phyloP scores from a whole-genome alignment of 2,329 filamentous ascomycete species.

The Cercospora zeina region DNA sequence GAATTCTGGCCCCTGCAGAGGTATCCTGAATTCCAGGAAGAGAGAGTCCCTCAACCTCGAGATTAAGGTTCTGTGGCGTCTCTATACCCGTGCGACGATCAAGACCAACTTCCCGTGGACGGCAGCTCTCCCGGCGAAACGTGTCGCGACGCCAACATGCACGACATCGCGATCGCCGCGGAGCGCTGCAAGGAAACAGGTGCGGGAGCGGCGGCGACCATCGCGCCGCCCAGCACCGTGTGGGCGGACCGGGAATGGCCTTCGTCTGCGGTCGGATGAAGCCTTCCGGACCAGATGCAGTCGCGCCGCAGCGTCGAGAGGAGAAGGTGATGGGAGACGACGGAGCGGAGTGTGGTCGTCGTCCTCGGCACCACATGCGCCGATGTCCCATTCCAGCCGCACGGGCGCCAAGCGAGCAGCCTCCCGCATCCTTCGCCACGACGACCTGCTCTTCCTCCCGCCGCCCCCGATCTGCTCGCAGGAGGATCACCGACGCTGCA shows the following conservation, averaged over 20 bases:
- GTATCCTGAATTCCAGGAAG: no score
- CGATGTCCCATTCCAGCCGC: not conserved
- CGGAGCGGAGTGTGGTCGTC: not conserved
- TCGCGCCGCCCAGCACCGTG: not conserved
- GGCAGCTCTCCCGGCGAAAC: not conserved
- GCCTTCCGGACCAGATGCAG: not conserved
- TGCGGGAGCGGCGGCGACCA: not conserved
- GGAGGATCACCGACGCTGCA: no score
- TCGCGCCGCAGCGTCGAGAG: not conserved
- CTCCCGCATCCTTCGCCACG: not conserved
- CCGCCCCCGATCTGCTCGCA: not conserved
- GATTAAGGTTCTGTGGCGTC: no score
- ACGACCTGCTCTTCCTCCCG: not conserved
- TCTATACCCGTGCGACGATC: no score
- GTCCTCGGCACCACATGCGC: not conserved
- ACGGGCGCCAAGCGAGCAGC: not conserved
- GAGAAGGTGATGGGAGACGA: not conserved
- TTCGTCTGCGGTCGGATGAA: not conserved
- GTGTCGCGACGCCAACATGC: not conserved
- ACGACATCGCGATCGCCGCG: not conserved
- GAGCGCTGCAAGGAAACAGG: not conserved
- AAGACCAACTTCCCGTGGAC: no score
- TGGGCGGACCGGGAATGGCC: not conserved
- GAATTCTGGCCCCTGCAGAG: no score
- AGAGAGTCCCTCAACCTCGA: no score